Percentiles rank a stretch among this genome's conserved stretches.
Conservation (phyloP, 1,284 basidiomycete genomes). For the Cystobasidium slooffiae region DNA sequence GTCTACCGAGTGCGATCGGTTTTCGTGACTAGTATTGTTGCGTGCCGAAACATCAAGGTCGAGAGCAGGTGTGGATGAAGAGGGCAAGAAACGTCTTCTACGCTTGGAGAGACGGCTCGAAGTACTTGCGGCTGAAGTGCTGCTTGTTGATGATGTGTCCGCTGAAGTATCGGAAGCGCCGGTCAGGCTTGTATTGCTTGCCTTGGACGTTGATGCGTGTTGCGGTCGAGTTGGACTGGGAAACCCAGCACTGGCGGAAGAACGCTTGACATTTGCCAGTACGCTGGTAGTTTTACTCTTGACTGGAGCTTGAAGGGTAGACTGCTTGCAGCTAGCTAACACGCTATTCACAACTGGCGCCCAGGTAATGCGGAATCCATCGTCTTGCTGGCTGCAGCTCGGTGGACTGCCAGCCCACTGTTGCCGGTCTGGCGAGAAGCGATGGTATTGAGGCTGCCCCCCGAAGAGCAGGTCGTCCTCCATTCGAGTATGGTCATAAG, state of each 20-base stretch:
- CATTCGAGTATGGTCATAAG: slow-evolving; percentile 5
- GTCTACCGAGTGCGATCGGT: slow-evolving; percentile 18
- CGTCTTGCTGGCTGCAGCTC: slow-evolving; percentile 29
- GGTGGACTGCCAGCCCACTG: slow-evolving; percentile 26
- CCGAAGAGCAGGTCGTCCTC: slow-evolving; percentile 24
- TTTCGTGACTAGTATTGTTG: slow-evolving; percentile 28
- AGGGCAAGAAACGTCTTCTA: slow-evolving; percentile 21
- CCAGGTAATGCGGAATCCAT: slow-evolving; percentile 43
- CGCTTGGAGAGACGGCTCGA: slow-evolving; percentile 33
- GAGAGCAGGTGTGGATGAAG: slow-evolving; percentile 8
- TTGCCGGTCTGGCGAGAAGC: slow-evolving; percentile 28
- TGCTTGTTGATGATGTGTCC: neutral
- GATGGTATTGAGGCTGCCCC: neutral
- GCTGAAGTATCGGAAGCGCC: slow-evolving; percentile 7
- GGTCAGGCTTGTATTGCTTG: slow-evolving; percentile 12
- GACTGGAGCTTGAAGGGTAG: neutral
- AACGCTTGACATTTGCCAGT: slow-evolving; percentile 29
- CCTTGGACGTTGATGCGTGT: neutral
- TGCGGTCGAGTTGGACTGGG: slow-evolving; percentile 31
- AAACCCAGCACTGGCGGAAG: slow-evolving; percentile 30
- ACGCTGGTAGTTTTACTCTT: slow-evolving; percentile 8
- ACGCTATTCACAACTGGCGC: slow-evolving; percentile 30
- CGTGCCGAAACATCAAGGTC: slow-evolving; percentile 19
- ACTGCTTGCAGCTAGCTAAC: slow-evolving; percentile 5
- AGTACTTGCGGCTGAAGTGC: neutral